phyloP scores from a whole-genome alignment of 176 grass and related monocot genomes.

The Hsuehochloa calcarea region DNA sequence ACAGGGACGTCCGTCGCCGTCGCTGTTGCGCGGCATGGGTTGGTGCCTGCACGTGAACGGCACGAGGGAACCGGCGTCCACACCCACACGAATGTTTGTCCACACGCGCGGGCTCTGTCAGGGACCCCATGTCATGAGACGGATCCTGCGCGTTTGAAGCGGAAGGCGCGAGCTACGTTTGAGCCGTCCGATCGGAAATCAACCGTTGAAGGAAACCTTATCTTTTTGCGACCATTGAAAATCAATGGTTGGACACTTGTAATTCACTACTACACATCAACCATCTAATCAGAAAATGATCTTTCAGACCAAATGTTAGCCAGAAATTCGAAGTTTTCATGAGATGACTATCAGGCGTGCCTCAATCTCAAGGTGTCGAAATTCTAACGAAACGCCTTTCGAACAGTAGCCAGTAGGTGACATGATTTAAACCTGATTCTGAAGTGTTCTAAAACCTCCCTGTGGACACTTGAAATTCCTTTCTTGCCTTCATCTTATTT shows the following conservation, averaged over 20 bases:
- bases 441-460: neutral
- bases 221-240: neutral
- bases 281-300: neutral
- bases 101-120: constrained; percentile 8
- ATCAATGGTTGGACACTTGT: neutral
- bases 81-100: constrained; percentile 61
- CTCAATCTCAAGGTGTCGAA: neutral
- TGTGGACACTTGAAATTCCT: neutral
- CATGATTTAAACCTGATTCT: neutral
- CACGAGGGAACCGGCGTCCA: constrained; percentile 25
- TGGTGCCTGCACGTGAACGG: constrained; percentile 28
- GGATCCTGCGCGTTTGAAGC: neutral
- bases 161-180: neutral
- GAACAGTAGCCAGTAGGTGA: neutral
- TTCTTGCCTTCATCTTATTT: neutral
- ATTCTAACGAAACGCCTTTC: neutral
- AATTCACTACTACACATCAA: neutral
- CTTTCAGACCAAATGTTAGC: neutral
- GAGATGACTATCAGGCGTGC: neutral
- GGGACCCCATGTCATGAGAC: neutral
- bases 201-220: neutral
- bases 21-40: neutral
- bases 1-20: constrained; percentile 19
- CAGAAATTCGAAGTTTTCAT: neutral
- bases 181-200: neutral